Conservation (phyloP, 805 yeast species). For the Candida incommunis region DNA sequence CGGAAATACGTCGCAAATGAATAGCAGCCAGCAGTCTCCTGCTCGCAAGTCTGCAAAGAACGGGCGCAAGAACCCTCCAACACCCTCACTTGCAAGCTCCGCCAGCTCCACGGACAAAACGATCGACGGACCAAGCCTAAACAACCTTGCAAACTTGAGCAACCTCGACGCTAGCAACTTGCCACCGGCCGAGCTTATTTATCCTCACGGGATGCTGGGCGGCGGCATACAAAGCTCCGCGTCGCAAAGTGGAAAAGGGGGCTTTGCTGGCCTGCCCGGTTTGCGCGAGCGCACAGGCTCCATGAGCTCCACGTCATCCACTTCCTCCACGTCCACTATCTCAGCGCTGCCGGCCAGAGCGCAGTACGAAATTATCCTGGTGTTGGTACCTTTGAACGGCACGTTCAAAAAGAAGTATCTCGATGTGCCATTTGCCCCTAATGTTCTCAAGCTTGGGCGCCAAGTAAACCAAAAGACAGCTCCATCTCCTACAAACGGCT, state of each 20-base stretch:
- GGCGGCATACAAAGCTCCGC: too few relatives aligned
- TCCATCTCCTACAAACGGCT: slow-evolving; percentile 67
- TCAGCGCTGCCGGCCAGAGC: slow-evolving; percentile 4
- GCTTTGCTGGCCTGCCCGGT: neutral
- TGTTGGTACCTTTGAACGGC: slow-evolving; percentile 61
- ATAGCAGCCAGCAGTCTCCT: neutral
- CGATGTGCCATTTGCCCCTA: slow-evolving; percentile 70
- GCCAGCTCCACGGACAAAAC: neutral
- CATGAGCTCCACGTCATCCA: neutral
- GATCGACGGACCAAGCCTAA: neutral
- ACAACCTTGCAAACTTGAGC: neutral
- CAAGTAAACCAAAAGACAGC: slow-evolving; percentile 46
- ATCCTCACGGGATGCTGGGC: neutral
- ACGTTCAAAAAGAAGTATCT: slow-evolving; percentile 72
- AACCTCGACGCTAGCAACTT: neutral
- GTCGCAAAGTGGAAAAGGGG: too few relatives aligned
- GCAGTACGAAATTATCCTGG: slow-evolving; percentile 34
- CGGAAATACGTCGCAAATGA: neutral
- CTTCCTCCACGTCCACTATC: neutral
- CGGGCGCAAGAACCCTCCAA: neutral
- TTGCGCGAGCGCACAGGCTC: neutral
- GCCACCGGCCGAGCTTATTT: neutral
- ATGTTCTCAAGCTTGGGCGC: slow-evolving; percentile 75
- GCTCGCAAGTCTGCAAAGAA: neutral
- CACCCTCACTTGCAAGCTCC: neutral